Conservation (phyloP, 176 grass and related monocot genomes). For the Calamus simplicifolius region DNA sequence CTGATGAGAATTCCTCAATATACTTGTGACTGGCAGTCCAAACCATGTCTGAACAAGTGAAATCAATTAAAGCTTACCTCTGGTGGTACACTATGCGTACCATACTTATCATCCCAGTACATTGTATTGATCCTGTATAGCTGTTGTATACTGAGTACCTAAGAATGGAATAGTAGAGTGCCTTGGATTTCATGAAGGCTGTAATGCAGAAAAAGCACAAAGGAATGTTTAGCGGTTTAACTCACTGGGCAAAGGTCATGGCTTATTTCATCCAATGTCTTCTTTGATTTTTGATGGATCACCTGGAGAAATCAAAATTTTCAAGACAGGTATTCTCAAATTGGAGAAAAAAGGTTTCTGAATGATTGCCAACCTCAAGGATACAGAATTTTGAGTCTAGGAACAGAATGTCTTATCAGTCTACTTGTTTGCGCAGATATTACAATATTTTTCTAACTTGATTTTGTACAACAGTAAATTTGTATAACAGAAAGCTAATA, state of each 20-base stretch:
- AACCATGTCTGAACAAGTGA: background rate
- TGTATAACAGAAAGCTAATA: no score
- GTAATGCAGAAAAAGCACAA: background rate
- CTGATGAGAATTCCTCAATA: slow-evolving; percentile 24
- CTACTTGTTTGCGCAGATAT: no score
- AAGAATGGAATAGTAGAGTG: slow-evolving; percentile 20
- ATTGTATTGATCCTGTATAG: slow-evolving; percentile 98
- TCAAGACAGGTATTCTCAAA: slow-evolving; percentile 12
- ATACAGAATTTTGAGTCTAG: no score
- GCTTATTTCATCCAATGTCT: slow-evolving; percentile 96
- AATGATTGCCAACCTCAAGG: no score
- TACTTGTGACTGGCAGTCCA: background rate
- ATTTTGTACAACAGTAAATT: no score
- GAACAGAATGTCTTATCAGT: no score
- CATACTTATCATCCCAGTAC: slow-evolving; percentile 99
- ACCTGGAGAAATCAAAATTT: slow-evolving; percentile 53
- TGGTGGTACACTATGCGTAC: slow-evolving; percentile 88
- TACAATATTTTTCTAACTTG: no score
- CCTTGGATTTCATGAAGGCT: slow-evolving; percentile 21
- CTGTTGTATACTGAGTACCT: slow-evolving; percentile 97
- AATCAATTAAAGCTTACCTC: slow-evolving; percentile 45
- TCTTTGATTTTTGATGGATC: slow-evolving; percentile 99
- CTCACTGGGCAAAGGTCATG: slow-evolving; percentile 97
- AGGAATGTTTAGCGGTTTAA: slow-evolving; percentile 4
- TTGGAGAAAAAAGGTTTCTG: background rate